Base-by-base conservation (phyloP, 768 basidiomycete genomes). In the Trametes meyenii region DNA sequence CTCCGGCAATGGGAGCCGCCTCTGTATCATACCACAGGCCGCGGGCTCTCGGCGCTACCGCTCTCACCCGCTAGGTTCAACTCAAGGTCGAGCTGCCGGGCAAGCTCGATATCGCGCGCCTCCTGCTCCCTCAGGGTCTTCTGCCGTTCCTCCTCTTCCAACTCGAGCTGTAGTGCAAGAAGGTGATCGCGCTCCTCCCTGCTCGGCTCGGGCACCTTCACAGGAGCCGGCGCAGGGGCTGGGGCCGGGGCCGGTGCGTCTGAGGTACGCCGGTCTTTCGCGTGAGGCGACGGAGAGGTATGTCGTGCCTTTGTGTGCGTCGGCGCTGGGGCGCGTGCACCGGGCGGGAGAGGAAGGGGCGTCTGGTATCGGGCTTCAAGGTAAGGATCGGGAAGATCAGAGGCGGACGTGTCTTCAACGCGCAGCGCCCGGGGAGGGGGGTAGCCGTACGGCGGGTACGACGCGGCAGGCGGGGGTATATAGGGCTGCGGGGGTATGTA, bases 1-100 rank as follows among this genome's bases (percentile, higher is more conserved):
- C 50, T 0, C 61, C 61, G 14, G 61, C 50, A 13, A 56, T 50
- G 11, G 10, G 55, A 5, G 21, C 61, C 4, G 23, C 39, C 23
- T 26, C 49, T 11, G 43, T 35, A 11, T n/a, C 50, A 16, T 8
- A n/a, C 24, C 44, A 14, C 33, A 16, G 13, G 42, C n/a, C 39
- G 57, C 46, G 3, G 13, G 48, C 38, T 35, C 39, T 16, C 57
- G 3, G 16, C 35, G 13, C 39, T 24, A 12, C 44, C 53, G 5
- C 35, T 38, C 46, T 60, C 58, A 5, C 40, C 23, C 50, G 56
- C 78, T 54, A 72, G 54, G 36, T 85, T 85, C n/a, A 86, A 70
- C 67, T 85, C 83, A 40, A 78, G 69, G 67, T 86, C 85, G 16
- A 86, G 70, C 70, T 79, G 74, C 65, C 82, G 72, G 24, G 84